Evolutionary conservation across 441 rosid species (phyloP).

Genomic region (Syzygium syzygioides): DNA sequence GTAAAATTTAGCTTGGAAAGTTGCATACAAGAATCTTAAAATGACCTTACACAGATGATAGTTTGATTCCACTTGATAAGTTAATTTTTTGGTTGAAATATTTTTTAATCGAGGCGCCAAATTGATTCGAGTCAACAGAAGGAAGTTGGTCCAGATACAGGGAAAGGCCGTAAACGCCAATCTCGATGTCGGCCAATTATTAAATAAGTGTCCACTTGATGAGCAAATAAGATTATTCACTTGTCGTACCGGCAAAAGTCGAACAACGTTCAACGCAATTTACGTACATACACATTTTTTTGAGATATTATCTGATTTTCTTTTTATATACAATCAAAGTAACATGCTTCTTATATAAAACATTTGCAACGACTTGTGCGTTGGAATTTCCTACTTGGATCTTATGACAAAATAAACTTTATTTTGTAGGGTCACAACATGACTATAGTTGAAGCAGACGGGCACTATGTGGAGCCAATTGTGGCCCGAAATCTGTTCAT

Average conservation of each 20-base stretch:
- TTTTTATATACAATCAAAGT: neutral
- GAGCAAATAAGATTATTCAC: neutral
- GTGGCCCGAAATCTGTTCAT: constrained; percentile 50
- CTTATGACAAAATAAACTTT: neutral
- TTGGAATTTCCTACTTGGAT: neutral
- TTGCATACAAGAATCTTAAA: neutral
- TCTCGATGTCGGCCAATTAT: neutral
- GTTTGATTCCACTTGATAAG: neutral
- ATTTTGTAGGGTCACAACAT: constrained; percentile 58
- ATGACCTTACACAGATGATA: neutral
- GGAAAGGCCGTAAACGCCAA: neutral
- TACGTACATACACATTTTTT: neutral
- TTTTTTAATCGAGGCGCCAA: neutral
- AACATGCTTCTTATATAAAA: neutral
- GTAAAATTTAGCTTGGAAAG: neutral
- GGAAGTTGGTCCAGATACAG: neutral
- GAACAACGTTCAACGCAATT: neutral
- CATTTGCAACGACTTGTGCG: neutral
- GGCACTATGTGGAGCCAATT: constrained; percentile 67
- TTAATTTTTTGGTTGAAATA: neutral
- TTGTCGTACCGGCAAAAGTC: neutral
- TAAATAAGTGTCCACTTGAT: neutral
- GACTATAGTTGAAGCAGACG: constrained; percentile 81
- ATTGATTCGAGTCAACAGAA: neutral
- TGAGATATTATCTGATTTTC: neutral